Evolutionary conservation across 805 yeast species (phyloP), one percentile per base, ranked within the genome.

Genomic region (Candida ipomoeae): DNA sequence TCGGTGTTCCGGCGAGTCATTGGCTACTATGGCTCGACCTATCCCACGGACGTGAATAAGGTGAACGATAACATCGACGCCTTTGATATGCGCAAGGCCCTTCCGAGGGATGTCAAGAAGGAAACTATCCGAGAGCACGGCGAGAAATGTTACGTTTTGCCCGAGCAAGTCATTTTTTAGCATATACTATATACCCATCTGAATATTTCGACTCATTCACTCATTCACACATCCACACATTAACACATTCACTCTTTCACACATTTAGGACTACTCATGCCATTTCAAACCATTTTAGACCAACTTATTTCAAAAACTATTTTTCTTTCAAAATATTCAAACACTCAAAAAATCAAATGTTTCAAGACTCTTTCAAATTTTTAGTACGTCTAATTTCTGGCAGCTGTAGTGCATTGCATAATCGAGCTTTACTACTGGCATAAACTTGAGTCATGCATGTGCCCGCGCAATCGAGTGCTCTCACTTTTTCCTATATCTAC

Each of bases 1-100:
- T 75, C 83, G 8, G 88, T 90, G 0, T 94, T 77, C 63, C 70
- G 99, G 66, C 69, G 99, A 47, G 98, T 94, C 4, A 81, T 89
- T 11, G 92, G 92, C 0, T 94, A 94, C 63, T 94, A 94, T 64
- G 89, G 90, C 11, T 61, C 72, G 5, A 70, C 69, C 2, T 72
- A 73, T 50, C 79, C 81, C n/a, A 63, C 67, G 2, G 78, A 77
- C 51, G 65, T 78, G 33, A 78, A 73, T 33, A 70, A 71, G 29
- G 63, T 74, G 8, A 69, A 82, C 55, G 97, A 91, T 66, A 79
- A 77, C 18, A 77, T 80, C 43, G 97, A 92, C 71, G 98, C 97
- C 0, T 91, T 82, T 65, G 96, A 89, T 64, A 87, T 87, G 96
- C 70, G 96, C 49, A 81, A 83, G 59, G 73, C 81, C 29, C 73